phyloP scores from a whole-genome alignment of 805 yeast species.

The Hanseniaspora taiwanica region DNA sequence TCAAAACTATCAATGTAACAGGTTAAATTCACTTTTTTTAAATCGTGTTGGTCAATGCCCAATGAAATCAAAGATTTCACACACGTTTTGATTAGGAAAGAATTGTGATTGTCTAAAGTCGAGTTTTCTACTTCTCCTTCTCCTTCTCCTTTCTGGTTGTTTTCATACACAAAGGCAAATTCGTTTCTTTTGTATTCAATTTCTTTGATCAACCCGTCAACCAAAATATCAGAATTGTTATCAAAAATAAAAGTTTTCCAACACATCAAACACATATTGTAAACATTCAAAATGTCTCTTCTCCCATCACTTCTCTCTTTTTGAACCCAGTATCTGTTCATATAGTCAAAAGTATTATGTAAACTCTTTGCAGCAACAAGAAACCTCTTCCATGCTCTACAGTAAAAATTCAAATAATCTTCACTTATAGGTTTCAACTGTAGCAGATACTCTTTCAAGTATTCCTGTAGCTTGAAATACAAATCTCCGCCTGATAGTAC shows the following conservation, averaged over 20 bases:
- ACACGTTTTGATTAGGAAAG: slow-evolving; percentile 57
- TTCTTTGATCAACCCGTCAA: slow-evolving; percentile 60
- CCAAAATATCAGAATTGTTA: slow-evolving; percentile 44
- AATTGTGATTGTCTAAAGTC: no score
- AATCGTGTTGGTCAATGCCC: slow-evolving; percentile 84
- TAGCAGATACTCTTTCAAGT: slow-evolving; percentile 47
- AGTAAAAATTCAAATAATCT: slow-evolving; percentile 68
- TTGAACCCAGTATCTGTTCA: slow-evolving; percentile 95
- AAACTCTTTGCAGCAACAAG: slow-evolving; percentile 84
- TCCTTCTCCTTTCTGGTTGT: slow-evolving; percentile 28
- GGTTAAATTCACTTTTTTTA: slow-evolving; percentile 69
- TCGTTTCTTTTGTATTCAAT: slow-evolving; percentile 72
- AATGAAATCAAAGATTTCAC: slow-evolving; percentile 77
- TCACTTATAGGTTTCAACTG: slow-evolving; percentile 32
- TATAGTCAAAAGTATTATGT: slow-evolving; percentile 87
- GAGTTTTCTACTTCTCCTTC: no score
- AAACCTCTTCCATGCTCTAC: slow-evolving; percentile 76
- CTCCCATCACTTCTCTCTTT: slow-evolving; percentile 92
- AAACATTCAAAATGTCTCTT: slow-evolving; percentile 79
- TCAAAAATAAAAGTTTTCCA: slow-evolving; percentile 82
- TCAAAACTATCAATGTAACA: slow-evolving; percentile 78
- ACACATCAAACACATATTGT: slow-evolving; percentile 71
- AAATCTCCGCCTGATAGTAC: slow-evolving; percentile 80
- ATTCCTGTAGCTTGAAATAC: slow-evolving; percentile 56
- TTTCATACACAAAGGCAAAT: neutral